Conservation (phyloP, 331 rosid genomes). For the Prunus yedoensis region DNA sequence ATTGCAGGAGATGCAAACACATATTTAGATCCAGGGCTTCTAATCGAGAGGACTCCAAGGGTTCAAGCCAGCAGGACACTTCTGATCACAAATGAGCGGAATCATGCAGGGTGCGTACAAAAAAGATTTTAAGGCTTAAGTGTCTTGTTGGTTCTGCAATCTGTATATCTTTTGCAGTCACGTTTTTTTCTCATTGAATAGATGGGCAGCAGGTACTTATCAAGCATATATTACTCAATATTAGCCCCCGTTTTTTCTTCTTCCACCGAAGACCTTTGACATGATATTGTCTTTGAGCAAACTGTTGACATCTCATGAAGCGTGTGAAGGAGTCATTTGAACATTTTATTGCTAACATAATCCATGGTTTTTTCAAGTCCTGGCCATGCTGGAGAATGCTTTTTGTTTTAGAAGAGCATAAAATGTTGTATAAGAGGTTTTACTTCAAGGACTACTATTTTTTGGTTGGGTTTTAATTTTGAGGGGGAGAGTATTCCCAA, state of each 20-base stretch:
- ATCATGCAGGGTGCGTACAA: conserved; percentile 5
- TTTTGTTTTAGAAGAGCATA: neutral
- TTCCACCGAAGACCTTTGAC: neutral
- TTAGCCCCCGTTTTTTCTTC: conserved; percentile 12
- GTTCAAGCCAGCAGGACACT: conserved; percentile 39
- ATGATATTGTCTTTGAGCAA: neutral
- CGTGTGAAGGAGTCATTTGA: neutral
- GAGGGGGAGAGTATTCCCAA: neutral
- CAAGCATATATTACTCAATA: conserved; percentile 6
- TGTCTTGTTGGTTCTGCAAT: conserved; percentile 36
- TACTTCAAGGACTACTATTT: neutral
- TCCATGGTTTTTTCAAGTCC: neutral
- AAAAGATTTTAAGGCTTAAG: neutral
- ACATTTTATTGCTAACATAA: neutral
- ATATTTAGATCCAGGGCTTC: conserved; percentile 47
- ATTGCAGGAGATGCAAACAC: conserved; percentile 59
- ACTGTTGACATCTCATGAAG: conserved; percentile 1
- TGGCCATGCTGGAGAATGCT: neutral
- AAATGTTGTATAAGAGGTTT: neutral
- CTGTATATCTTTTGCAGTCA: conserved; percentile 13
- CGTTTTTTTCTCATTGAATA: neutral
- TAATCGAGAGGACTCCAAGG: conserved; percentile 39
- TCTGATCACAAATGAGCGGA: conserved; percentile 39
- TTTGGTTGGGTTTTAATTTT: neutral
- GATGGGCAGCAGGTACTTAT: neutral